Conservation (phyloP, 2,329 filamentous ascomycete genomes). For the Aspergillus proliferans region DNA sequence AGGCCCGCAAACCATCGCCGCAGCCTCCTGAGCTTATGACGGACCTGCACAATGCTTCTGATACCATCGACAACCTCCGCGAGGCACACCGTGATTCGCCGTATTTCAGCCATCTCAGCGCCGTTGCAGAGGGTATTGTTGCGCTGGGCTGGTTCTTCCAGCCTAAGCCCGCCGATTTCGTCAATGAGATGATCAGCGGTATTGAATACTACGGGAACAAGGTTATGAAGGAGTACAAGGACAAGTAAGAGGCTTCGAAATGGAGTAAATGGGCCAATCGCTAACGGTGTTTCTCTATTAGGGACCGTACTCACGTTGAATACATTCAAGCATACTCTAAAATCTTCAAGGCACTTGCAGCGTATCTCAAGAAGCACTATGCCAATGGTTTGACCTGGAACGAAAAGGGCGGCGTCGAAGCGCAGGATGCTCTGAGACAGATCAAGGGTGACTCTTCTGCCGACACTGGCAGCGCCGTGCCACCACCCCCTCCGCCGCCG, state of each 20-base stretch:
- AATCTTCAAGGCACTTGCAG: constrained; percentile 74
- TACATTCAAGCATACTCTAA: constrained; percentile 92
- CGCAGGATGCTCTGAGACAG: constrained; percentile 61
- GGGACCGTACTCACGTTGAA: constrained; percentile 72
- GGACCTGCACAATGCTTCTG: constrained; percentile 76
- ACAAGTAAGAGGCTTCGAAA: constrained; percentile 49
- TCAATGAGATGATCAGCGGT: constrained; percentile 73
- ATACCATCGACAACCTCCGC: constrained; percentile 71
- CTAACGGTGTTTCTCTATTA: constrained; percentile 32
- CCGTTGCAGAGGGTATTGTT: constrained; percentile 84
- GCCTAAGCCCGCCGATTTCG: constrained; percentile 73
- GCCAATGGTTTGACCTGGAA: constrained; percentile 82
- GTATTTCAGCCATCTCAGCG: constrained; percentile 73
- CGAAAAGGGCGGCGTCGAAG: constrained; percentile 63
- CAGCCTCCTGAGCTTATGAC: constrained; percentile 70
- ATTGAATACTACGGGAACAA: constrained; percentile 94
- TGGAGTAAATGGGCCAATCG: neutral
- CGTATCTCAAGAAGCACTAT: constrained; percentile 81
- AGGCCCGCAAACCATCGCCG: constrained; percentile 84
- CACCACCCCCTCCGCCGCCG: constrained; percentile 47
- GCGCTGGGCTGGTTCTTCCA: constrained; percentile 88
- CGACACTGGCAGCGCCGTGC: constrained; percentile 29
- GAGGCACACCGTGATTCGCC: constrained; percentile 72
- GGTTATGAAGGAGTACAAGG: constrained; percentile 85
- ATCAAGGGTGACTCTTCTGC: constrained; percentile 41